A percentile compares a stretch with the other conserved stretches of the same genome.
These are phyloP conservation scores for Eleusine indica DNA, from an alignment of 176 grass and related monocot species.

Conservation along the genomic window DNA sequence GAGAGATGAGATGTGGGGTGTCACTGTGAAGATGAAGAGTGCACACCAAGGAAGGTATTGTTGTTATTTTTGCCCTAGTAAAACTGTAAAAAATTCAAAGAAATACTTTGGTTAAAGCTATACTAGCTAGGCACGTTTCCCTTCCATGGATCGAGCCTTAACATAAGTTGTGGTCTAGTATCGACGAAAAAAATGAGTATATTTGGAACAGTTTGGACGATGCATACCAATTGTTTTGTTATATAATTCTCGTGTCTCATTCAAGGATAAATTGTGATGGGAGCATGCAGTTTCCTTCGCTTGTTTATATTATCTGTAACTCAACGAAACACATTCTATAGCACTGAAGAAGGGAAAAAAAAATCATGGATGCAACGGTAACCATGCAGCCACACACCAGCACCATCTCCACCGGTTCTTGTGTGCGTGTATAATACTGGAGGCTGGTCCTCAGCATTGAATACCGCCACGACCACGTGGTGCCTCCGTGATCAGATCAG, in stretches of 20 bases:
- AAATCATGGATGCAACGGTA: neutral
- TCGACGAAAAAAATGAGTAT: too few relatives aligned
- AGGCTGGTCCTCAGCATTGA: conserved; percentile 25
- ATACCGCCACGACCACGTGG: conserved; percentile 49
- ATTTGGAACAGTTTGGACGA: too few relatives aligned
- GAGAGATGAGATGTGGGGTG: conserved; percentile 33
- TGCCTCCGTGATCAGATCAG: conserved; percentile 31
- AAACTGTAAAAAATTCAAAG: neutral
- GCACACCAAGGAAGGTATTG: conserved; percentile 47
- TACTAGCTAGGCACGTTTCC: neutral
- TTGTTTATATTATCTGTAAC: neutral
- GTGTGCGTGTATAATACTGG: conserved; percentile 27
- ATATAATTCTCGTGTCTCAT: too few relatives aligned
- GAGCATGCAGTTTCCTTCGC: too few relatives aligned
- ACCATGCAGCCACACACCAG: neutral
- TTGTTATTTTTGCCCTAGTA: neutral
- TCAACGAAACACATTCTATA: neutral
- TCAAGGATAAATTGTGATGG: too few relatives aligned
- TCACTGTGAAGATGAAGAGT: neutral
- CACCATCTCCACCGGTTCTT: conserved; percentile 5
- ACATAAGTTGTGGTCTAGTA: too few relatives aligned
- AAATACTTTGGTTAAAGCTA: neutral
- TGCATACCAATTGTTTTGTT: too few relatives aligned
- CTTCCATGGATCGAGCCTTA: neutral
- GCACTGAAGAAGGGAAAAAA: neutral